Evolutionary conservation across 192 early-diverging fungal species (phyloP).

Genomic region (Geranomyces michiganensis): DNA sequence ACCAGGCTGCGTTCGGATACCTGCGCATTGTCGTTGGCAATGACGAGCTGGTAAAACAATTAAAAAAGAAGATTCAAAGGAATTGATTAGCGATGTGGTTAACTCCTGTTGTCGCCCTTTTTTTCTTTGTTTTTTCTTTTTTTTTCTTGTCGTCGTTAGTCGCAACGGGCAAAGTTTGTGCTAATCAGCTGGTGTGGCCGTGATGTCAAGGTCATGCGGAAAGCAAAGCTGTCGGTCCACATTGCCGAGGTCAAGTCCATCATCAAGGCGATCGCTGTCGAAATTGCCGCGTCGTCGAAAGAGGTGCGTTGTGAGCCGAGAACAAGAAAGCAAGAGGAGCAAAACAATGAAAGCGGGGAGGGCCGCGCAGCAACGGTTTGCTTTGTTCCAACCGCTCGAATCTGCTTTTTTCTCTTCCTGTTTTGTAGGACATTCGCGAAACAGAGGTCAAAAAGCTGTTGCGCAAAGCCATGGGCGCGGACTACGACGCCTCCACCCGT

Average conservation of each 20-base stretch:
- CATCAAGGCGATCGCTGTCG: constrained; percentile 69
- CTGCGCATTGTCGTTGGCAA: constrained; percentile 68
- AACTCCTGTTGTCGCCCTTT: too few relatives aligned
- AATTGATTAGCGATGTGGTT: too few relatives aligned
- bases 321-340: too few relatives aligned
- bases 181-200: constrained; percentile 65
- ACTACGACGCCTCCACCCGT: constrained; percentile 42
- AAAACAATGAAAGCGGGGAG: too few relatives aligned
- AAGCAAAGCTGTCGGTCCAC: constrained; percentile 78
- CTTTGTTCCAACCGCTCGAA: background rate
- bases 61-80: too few relatives aligned
- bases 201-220: constrained; percentile 73
- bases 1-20: constrained; percentile 80
- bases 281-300: constrained; percentile 62
- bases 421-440: constrained; percentile 60
- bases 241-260: constrained; percentile 78
- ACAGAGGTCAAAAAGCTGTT: constrained; percentile 63
- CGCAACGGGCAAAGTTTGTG: constrained; percentile 49
- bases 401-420: background rate
- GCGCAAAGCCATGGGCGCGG: constrained; percentile 62
- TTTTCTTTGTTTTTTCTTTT: too few relatives aligned
- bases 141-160: constrained; percentile 6
- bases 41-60: constrained; percentile 45
- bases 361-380: background rate
- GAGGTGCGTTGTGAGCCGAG: constrained; percentile 32